These are phyloP conservation scores for Ustilago vetiveriae DNA, from an alignment of 1,284 basidiomycete genomes.

Conservation along the genomic window DNA sequence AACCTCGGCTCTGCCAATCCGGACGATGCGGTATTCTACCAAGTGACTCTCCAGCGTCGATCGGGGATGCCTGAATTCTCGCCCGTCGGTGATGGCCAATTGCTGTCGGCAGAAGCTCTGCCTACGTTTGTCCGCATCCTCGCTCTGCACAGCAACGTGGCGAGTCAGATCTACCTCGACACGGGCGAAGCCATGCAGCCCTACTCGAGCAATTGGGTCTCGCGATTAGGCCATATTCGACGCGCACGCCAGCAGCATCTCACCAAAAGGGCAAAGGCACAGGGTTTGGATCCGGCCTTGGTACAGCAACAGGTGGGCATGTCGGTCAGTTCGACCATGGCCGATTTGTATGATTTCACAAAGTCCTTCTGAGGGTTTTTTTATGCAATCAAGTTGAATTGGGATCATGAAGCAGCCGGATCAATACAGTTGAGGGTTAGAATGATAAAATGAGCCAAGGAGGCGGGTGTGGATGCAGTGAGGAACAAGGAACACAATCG, in stretches of 20 bases:
- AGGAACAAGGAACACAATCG: no score
- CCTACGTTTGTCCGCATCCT: slow-evolving; percentile 61
- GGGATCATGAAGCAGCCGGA: no score
- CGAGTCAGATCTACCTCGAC: slow-evolving; percentile 64
- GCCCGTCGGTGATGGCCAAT: slow-evolving; percentile 62
- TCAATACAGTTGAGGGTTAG: no score
- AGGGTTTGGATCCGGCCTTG: background rate
- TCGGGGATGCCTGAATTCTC: slow-evolving; percentile 62
- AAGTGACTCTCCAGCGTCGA: slow-evolving; percentile 62
- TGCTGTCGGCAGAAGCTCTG: slow-evolving; percentile 57
- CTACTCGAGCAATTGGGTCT: slow-evolving; percentile 63
- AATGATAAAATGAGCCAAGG: no score
- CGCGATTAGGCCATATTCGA: slow-evolving; percentile 49
- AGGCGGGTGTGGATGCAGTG: no score
- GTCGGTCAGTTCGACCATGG: slow-evolving; percentile 25
- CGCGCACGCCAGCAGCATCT: slow-evolving; percentile 30
- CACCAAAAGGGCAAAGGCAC: slow-evolving; percentile 24
- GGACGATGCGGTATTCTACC: slow-evolving; percentile 62
- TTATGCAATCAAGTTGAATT: no score
- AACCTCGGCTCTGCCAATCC: slow-evolving; percentile 60
- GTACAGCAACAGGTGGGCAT: slow-evolving; percentile 9
- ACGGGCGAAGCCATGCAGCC: slow-evolving; percentile 64
- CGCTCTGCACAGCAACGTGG: slow-evolving; percentile 62
- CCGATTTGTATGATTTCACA: slow-evolving; percentile 51
- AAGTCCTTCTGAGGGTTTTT: slow-evolving; percentile 19